Conservation (phyloP, 345 rosid genomes). For the Brassica juncea region DNA sequence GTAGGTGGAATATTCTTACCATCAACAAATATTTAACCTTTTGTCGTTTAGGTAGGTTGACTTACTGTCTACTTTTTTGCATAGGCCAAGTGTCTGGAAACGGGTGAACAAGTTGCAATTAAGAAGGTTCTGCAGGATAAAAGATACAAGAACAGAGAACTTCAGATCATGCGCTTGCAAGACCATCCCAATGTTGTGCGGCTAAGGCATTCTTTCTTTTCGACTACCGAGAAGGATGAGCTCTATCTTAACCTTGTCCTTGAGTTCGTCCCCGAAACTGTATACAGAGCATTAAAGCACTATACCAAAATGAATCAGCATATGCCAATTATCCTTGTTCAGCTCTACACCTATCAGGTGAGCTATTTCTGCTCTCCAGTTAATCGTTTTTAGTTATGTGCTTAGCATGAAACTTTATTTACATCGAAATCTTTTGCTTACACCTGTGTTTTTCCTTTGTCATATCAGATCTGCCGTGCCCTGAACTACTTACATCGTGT, state of each 20-base stretch:
- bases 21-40: not conserved
- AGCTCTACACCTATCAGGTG: constrained; percentile 89
- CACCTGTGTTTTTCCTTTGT: constrained; percentile 56
- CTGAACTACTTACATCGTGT: constrained; percentile 89
- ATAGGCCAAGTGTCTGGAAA: constrained; percentile 97
- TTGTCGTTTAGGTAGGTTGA: constrained; percentile 9
- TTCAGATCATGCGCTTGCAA: constrained; percentile 87
- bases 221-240: constrained; percentile 89
- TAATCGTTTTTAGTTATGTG: constrained; percentile 10
- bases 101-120: constrained; percentile 93
- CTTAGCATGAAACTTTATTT: constrained; percentile 4
- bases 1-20: constrained; percentile 40
- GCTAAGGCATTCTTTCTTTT: constrained; percentile 88
- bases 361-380: constrained; percentile 26
- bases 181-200: constrained; percentile 83
- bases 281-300: constrained; percentile 81
- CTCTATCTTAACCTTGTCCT: constrained; percentile 91
- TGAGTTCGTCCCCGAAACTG: constrained; percentile 90
- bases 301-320: constrained; percentile 79
- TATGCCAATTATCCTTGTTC: constrained; percentile 79
- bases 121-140: constrained; percentile 98
- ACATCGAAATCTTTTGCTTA: constrained; percentile 39
- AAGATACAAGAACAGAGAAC: constrained; percentile 98
- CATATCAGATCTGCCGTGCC: constrained; percentile 90
- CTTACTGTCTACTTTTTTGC: not conserved